A percentile compares a stretch with the other conserved stretches of the same genome.
Evolutionary conservation across 163 green algal genomes (phyloP).

Genomic region (Scenedesmus sp.): DNA sequence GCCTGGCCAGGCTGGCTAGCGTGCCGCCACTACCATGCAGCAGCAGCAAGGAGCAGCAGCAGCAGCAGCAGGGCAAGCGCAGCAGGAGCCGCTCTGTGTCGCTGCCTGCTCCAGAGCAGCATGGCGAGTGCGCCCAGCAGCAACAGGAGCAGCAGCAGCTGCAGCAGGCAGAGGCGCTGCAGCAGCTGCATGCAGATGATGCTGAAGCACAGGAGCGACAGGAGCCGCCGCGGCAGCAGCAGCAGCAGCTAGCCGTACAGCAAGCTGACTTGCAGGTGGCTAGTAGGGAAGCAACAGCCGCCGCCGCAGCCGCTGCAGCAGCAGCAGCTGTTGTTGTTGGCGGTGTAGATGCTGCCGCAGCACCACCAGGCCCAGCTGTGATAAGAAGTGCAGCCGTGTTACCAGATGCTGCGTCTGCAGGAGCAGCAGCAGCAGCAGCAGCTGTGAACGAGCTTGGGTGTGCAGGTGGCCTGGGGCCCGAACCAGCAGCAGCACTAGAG

Average conservation of each 20-base stretch:
- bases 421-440: not conserved
- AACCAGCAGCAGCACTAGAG: not conserved
- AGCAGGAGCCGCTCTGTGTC: not conserved
- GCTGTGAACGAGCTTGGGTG: not conserved
- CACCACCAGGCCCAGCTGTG: not conserved
- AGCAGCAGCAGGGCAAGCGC: not conserved
- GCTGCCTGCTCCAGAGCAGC: not conserved
- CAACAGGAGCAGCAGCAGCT: slow-evolving; percentile 22
- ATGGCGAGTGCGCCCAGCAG: not conserved
- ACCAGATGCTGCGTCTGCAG: not conserved
- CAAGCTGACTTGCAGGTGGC: not conserved
- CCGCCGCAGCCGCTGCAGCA: not conserved
- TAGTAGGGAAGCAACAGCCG: not conserved
- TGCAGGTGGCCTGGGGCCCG: not conserved
- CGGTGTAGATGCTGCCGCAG: not conserved
- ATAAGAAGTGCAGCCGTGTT: not conserved
- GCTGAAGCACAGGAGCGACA: not conserved
- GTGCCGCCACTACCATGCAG: not conserved
- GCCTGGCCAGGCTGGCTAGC: not conserved
- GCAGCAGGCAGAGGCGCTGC: slow-evolving; percentile 23
- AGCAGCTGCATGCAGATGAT: slow-evolving; percentile 15
- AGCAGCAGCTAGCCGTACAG: not conserved
- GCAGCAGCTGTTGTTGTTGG: not conserved
- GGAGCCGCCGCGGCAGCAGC: not conserved
- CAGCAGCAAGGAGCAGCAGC: slow-evolving; percentile 17